These are phyloP conservation scores for Morella rubra DNA, from an alignment of 306 rosid species.

Conservation along the genomic window DNA sequence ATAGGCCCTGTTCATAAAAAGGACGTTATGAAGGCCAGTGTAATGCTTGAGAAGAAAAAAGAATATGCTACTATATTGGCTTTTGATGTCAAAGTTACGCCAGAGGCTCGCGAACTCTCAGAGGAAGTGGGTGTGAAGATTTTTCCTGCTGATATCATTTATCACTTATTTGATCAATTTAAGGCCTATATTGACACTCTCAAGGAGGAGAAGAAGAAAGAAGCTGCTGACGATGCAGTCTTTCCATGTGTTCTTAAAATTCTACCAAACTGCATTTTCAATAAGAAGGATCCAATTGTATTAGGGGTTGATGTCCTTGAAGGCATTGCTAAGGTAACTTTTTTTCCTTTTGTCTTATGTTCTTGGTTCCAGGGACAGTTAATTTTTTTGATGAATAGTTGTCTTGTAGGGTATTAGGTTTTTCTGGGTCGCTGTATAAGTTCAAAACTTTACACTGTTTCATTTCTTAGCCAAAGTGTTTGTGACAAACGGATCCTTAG, in stretches of 20 bases:
- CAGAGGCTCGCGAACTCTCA: slow-evolving; percentile 89
- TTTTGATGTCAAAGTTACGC: slow-evolving; percentile 95
- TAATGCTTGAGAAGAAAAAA: slow-evolving; percentile 90
- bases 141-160: slow-evolving; percentile 89
- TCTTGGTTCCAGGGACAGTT: not conserved
- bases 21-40: slow-evolving; percentile 97
- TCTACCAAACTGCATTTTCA: slow-evolving; percentile 82
- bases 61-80: slow-evolving; percentile 89
- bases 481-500: not conserved
- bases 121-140: slow-evolving; percentile 81
- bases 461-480: not conserved
- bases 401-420: not conserved
- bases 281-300: slow-evolving; percentile 95
- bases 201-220: slow-evolving; percentile 93
- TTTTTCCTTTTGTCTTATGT: slow-evolving; percentile 4
- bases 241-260: slow-evolving; percentile 84
- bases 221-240: slow-evolving; percentile 90
- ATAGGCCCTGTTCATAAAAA: slow-evolving; percentile 97
- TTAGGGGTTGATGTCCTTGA: slow-evolving; percentile 94
- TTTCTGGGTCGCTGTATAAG: not conserved
- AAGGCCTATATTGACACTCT: slow-evolving; percentile 85
- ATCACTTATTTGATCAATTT: slow-evolving; percentile 88
- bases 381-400: slow-evolving; percentile 6
- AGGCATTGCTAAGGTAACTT: slow-evolving; percentile 81
- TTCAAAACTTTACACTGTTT: not conserved